Percentiles rank a stretch among this genome's conserved stretches.
These are phyloP conservation scores for Cladosporium colombiae DNA, from an alignment of 2,329 filamentous ascomycete genomes.

Conservation along the genomic window DNA sequence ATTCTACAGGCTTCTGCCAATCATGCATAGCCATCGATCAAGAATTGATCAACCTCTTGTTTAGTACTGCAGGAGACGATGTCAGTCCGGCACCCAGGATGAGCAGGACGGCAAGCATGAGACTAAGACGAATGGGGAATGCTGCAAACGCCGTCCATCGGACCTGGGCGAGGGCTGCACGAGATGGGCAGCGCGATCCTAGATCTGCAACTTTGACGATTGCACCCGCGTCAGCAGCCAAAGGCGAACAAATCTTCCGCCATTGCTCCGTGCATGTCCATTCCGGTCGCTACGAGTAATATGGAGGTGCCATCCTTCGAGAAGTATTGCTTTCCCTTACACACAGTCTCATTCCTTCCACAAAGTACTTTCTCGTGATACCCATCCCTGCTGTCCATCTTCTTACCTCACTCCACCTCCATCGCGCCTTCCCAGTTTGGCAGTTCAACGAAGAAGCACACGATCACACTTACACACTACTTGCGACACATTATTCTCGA, in stretches of 20 bases:
- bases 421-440: neutral
- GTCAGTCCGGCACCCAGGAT: too few relatives aligned
- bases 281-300: neutral
- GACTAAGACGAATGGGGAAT: too few relatives aligned
- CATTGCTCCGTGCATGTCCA: slow-evolving; percentile 16
- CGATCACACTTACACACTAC: neutral
- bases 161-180: slow-evolving; percentile 3
- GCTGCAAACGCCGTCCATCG: neutral
- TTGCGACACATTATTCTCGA: neutral
- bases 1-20: too few relatives aligned
- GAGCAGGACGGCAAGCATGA: too few relatives aligned
- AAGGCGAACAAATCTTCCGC: slow-evolving; percentile 11
- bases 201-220: neutral
- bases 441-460: neutral
- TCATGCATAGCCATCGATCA: too few relatives aligned
- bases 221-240: slow-evolving; percentile 1
- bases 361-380: neutral
- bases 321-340: neutral
- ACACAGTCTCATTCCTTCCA: neutral
- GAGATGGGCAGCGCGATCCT: neutral
- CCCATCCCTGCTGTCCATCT: neutral
- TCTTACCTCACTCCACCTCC: neutral
- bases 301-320: neutral
- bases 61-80: too few relatives aligned
- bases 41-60: too few relatives aligned